Base-by-base conservation (phyloP, 208 protist genomes). In the Acanthamoeba sp. region DNA sequence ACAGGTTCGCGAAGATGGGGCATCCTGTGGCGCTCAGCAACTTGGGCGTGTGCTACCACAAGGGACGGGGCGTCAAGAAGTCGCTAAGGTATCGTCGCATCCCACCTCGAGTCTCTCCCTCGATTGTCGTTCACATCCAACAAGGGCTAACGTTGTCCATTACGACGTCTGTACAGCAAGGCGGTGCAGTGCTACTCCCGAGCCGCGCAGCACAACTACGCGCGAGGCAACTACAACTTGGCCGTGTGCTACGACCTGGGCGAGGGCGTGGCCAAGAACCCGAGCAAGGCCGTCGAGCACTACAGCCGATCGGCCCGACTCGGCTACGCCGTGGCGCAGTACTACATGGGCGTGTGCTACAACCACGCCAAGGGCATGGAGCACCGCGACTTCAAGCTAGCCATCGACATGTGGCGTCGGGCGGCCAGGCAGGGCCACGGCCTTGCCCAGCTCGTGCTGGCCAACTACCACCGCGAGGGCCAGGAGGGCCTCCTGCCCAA, bases 301-400 rank as follows among this genome's bases (percentile, higher is more conserved):
- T 95, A 94, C 94, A 5, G 93, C 27, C 24, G 16, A 16, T 62
- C 94, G 45, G 94, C 94, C 14, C 38, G 71, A 32, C 84, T 82
- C 34, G 94, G 94, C 91, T 95, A 95, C 36, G 94, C 94, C 38
- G 94, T 88, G 42, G 94, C 94, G 16, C 91, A 95, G 71, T 95
- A 93, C 82, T 91, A 94, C 78, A 52, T 95, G 50, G 94, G 93
- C 24, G 57, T 95, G 42, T 95, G 87, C 73, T 66, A 34, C 71
- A 52, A 84, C 36, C 27, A 64, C 38, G 94, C 91, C 36, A 59
- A 95, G 52, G 94, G 93, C 32, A 85, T 66, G 50, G 62, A 93
- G 40, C 9, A 18, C 18, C 42, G 66, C 42, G 94, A 95, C 82
- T 66, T 89, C 29, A 36, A 18, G 2, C 27, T 94, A 82, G 94